Conservation (phyloP, 2,329 filamentous ascomycete species). For the Calonectria multiphialidica region DNA sequence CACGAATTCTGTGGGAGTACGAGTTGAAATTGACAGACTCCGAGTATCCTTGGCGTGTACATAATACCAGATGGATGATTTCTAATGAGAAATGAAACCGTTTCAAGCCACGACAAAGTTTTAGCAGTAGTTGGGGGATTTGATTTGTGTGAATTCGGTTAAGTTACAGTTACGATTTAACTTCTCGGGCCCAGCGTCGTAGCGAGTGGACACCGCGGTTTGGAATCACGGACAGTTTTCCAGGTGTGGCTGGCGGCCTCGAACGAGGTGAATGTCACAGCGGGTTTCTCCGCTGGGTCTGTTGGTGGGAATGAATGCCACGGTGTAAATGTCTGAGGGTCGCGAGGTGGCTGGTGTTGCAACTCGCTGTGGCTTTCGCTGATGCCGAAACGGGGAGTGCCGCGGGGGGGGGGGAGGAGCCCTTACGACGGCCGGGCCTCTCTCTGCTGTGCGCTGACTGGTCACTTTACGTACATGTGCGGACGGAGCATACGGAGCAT, state of each 20-base stretch:
- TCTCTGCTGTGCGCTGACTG: neutral
- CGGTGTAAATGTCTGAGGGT: neutral
- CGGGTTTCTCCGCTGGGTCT: slow-evolving; percentile 11
- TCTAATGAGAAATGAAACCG: slow-evolving; percentile 47
- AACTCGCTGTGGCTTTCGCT: slow-evolving; percentile 20
- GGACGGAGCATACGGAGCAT: neutral
- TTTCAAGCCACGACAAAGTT: slow-evolving; percentile 31
- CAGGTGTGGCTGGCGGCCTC: slow-evolving; percentile 13
- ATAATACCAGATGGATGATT: slow-evolving; percentile 43
- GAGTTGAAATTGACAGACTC: slow-evolving; percentile 32
- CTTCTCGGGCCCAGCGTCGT: neutral
- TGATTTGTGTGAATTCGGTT: neutral
- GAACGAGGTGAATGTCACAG: slow-evolving; percentile 11
- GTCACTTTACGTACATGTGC: neutral
- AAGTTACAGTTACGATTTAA: neutral
- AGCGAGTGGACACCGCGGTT: neutral
- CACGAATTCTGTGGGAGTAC: slow-evolving; percentile 36
- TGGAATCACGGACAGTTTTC: neutral
- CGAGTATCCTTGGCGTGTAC: slow-evolving; percentile 43
- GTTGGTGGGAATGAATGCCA: neutral
- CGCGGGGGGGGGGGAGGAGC: neutral
- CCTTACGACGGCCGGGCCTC: neutral
- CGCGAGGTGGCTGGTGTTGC: slow-evolving; percentile 17
- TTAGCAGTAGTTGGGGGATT: slow-evolving; percentile 10
- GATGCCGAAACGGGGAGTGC: slow-evolving; percentile 1